Evolutionary conservation across 2,329 filamentous ascomycete genomes (phyloP).

Genomic region (Aspergillus melleus): DNA sequence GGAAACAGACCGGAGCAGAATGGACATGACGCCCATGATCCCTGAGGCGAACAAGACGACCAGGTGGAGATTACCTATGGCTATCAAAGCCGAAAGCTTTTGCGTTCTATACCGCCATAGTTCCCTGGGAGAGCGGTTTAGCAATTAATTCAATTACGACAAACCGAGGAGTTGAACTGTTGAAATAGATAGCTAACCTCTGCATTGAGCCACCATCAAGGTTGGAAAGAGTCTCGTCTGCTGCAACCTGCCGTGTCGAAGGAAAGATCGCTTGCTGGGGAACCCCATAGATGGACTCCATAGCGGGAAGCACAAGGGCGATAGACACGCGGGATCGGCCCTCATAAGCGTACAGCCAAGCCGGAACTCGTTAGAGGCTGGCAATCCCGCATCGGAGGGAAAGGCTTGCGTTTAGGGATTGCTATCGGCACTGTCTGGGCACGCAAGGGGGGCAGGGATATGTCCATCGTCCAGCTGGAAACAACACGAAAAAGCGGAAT

Average conservation of each 20-base stretch:
- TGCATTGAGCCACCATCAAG: background rate
- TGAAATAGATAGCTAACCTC: conserved; percentile 1
- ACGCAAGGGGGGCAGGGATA: background rate
- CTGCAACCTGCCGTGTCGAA: background rate
- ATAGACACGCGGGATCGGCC: background rate
- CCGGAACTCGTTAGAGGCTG: background rate
- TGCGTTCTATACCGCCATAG: conserved; percentile 26
- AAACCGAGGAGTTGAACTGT: background rate
- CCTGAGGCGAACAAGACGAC: conserved; percentile 21
- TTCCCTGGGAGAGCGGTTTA: conserved; percentile 4
- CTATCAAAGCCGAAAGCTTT: conserved; percentile 23
- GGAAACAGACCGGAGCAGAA: conserved; percentile 9
- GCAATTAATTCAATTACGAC: background rate
- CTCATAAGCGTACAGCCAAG: background rate
- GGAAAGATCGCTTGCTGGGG: conserved; percentile 5
- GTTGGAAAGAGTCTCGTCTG: background rate
- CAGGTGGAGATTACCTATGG: conserved; percentile 25
- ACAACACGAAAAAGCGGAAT: background rate
- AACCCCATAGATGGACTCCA: background rate
- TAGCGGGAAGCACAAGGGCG: background rate
- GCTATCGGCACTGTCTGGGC: background rate
- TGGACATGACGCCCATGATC: conserved; percentile 15
- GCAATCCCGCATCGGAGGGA: background rate
- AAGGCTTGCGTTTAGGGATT: background rate
- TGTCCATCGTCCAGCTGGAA: background rate